These are phyloP conservation scores for Bothriochloa decipiens DNA, from an alignment of 176 grass and related monocot genomes.

Conservation along the genomic window DNA sequence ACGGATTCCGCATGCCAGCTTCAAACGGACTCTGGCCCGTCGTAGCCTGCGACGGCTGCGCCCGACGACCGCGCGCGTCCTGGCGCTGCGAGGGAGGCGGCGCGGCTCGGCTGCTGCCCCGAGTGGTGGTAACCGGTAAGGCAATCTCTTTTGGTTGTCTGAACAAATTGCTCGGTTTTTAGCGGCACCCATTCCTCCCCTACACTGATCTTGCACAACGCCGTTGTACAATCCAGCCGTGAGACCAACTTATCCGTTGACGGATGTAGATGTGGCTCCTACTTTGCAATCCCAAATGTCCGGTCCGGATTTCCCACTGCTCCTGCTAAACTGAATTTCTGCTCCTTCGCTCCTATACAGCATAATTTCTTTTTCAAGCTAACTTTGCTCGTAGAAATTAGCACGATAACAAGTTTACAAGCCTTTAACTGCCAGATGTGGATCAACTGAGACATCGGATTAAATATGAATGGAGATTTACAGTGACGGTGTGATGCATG, in stretches of 20 bases:
- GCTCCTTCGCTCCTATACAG: not conserved
- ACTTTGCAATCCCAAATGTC: too few relatives aligned
- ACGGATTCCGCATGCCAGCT: too few relatives aligned
- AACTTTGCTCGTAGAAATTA: not conserved
- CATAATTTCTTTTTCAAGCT: not conserved
- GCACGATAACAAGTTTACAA: not conserved
- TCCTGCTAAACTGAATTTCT: not conserved
- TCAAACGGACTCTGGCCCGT: too few relatives aligned
- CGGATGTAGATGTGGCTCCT: too few relatives aligned
- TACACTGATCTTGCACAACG: too few relatives aligned
- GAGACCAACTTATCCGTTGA: too few relatives aligned
- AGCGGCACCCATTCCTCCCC: too few relatives aligned
- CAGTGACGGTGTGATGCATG: not conserved
- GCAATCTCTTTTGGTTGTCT: not conserved
- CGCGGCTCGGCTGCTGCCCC: too few relatives aligned
- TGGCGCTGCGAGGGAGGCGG: too few relatives aligned
- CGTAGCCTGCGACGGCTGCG: not conserved
- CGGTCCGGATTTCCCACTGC: too few relatives aligned
- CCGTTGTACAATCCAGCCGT: too few relatives aligned
- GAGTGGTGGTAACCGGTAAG: conserved; percentile 10
- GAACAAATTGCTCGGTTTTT: not conserved
- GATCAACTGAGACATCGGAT: not conserved
- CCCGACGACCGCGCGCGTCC: too few relatives aligned
- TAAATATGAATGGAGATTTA: not conserved
- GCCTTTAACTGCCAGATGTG: not conserved